Evolutionary conservation across 352 stramenopile species (phyloP), one percentile per base, ranked within the genome.

Genomic region (Phytopythium chamaehyphon): DNA sequence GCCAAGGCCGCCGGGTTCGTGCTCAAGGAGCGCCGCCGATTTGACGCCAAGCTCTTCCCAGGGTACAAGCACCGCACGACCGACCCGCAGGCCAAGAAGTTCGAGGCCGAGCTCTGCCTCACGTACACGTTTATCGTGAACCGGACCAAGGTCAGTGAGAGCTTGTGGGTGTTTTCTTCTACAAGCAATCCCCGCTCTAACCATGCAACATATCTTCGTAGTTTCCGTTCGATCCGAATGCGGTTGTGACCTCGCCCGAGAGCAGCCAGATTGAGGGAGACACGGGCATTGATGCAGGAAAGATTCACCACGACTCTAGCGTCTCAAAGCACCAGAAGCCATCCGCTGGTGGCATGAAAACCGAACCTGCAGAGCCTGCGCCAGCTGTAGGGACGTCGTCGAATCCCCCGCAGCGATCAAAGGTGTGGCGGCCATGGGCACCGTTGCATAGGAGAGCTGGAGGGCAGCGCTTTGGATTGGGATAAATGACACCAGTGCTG

Each of bases 101-200:
- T 94, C 45, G 83, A 96, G 54, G 61, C 85, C 2, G 76, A 92
- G 40, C 66, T 88, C 3, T 95, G 86, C 55, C 68, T 78, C 55
- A 94, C 83, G 12, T 96, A 93, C 60, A 71, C 90, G 21, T 96
- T 95, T 54, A 71, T 96, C 47, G 82, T 93, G 23, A 86, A 95
- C 61, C 78, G 84, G 16, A 54, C 51, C 21, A 90, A 89, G 64
- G 82, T 95, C 63, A 24, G 48, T 44, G 47, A 5, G 1, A 36
- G 1, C 2, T 7, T 18, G 31, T 16, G 31, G 47, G 33, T 1
- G 21, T 2, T 9, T 21, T n/a, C n/a, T n/a, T n/a, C n/a, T 28
- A 46, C 12, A 33, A 23, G 3, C 18, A 12, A 22, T 38, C 10
- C 2, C n/a, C 16, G 18, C 11, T 21, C 43, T 62, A 33, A 54